Conservation (phyloP, 306 rosid species). For the Quercus rubra region DNA sequence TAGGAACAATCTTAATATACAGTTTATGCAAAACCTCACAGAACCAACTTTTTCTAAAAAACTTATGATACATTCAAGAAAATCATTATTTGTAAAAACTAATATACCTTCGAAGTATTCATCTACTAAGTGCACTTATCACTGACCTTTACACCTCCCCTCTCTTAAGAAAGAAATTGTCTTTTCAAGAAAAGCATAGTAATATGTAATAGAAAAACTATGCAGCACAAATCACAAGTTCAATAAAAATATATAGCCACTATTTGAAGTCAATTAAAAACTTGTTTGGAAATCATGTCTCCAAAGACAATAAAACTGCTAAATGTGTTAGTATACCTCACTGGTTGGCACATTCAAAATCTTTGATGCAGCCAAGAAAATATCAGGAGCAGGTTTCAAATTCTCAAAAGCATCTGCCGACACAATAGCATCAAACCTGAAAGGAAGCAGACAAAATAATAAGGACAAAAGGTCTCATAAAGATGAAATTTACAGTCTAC, state of each 20-base stretch:
- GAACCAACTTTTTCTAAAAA: not conserved
- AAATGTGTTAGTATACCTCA: constrained; percentile 53
- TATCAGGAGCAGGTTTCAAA: constrained; percentile 96
- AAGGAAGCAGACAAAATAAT: constrained; percentile 23
- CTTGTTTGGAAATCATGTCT: not conserved
- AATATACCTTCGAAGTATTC: not conserved
- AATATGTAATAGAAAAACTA: not conserved
- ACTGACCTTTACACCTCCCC: not conserved
- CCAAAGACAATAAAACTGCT: constrained; percentile 4
- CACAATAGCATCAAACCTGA: constrained; percentile 91
- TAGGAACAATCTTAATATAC: not conserved
- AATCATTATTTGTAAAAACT: not conserved
- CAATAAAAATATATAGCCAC: not conserved
- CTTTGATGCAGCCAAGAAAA: constrained; percentile 84
- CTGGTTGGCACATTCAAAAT: constrained; percentile 62
- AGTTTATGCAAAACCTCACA: constrained; percentile 15
- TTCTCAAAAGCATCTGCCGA: constrained; percentile 98
- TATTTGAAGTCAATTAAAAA: constrained; percentile 4
- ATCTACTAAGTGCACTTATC: not conserved
- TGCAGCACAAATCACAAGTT: not conserved
- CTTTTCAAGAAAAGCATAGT: not conserved
- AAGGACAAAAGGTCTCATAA: constrained; percentile 3
- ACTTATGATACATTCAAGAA: constrained; percentile 7
- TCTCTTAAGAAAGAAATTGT: not conserved
- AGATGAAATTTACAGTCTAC: not conserved